Percentiles rank a stretch among this genome's conserved stretches.
Conservation (phyloP, 1,139 yeast species). For the Candida labiduridarum region DNA sequence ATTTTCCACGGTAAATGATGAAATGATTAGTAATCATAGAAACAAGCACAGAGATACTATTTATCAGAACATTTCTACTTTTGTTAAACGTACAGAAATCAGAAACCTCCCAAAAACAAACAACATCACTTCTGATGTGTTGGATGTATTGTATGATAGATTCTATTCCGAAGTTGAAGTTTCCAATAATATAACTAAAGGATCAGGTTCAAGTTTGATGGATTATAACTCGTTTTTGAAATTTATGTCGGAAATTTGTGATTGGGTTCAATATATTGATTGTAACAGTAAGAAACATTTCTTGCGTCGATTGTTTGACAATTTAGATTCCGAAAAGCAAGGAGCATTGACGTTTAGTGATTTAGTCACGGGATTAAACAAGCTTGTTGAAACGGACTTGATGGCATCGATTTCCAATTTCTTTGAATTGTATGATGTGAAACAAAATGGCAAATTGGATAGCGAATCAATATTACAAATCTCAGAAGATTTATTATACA, state of each 20-base stretch:
- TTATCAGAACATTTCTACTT: slow-evolving; percentile 80
- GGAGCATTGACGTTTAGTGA: slow-evolving; percentile 69
- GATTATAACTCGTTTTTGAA: slow-evolving; percentile 68
- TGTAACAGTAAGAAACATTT: slow-evolving; percentile 40
- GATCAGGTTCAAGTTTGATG: slow-evolving; percentile 72
- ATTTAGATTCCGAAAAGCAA: slow-evolving; percentile 63
- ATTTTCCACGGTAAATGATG: slow-evolving; percentile 78
- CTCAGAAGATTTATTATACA: slow-evolving; percentile 81
- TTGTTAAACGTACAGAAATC: slow-evolving; percentile 89
- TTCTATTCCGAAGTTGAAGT: slow-evolving; percentile 74
- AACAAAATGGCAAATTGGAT: slow-evolving; percentile 63
- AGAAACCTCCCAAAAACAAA: slow-evolving; percentile 78
- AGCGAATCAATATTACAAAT: slow-evolving; percentile 80
- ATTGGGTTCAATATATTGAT: slow-evolving; percentile 56
- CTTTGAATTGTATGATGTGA: slow-evolving; percentile 70
- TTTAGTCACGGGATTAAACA: slow-evolving; percentile 72
- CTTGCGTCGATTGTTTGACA: slow-evolving; percentile 61
- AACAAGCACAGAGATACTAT: slow-evolving; percentile 74
- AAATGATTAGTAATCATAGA: slow-evolving; percentile 68
- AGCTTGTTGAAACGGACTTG: slow-evolving; percentile 68
- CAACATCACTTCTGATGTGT: slow-evolving; percentile 57
- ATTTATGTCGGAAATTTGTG: slow-evolving; percentile 80
- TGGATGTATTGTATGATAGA: slow-evolving; percentile 79
- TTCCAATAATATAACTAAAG: slow-evolving; percentile 62
- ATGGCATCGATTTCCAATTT: slow-evolving; percentile 80